Evolutionary conservation across 2,329 filamentous ascomycete species (phyloP).

Genomic region (Talaromyces atroroseus): DNA sequence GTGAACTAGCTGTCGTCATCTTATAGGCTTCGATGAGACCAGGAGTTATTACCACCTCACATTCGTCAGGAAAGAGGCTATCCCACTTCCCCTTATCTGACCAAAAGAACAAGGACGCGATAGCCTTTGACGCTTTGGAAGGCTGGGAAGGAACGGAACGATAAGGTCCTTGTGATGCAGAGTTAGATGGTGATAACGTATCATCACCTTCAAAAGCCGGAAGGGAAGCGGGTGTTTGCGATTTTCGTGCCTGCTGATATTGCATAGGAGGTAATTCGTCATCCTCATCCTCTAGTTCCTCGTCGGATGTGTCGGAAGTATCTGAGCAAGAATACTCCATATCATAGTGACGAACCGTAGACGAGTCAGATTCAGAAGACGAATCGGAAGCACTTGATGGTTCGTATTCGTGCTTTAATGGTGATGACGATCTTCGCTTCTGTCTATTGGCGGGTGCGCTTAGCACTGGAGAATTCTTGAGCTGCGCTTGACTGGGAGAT

Average conservation of each 20-base stretch:
- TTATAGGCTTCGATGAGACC: constrained; percentile 62
- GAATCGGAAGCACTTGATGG: constrained; percentile 69
- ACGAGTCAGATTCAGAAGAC: constrained; percentile 52
- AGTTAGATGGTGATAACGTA: constrained; percentile 73
- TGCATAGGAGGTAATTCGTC: constrained; percentile 31
- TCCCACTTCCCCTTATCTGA: constrained; percentile 60
- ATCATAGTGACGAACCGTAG: constrained; percentile 51
- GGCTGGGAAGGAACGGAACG: constrained; percentile 46
- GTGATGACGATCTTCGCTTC: constrained; percentile 76
- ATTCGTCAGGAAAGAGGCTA: constrained; percentile 56
- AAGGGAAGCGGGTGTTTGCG: constrained; percentile 33
- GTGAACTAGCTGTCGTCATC: constrained; percentile 44
- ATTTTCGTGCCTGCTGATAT: constrained; percentile 34
- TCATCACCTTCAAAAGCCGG: constrained; percentile 46
- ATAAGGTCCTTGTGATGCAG: constrained; percentile 70
- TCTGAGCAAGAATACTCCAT: constrained; percentile 43
- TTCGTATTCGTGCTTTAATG: constrained; percentile 93
- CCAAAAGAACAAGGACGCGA: constrained; percentile 60
- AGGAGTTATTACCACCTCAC: constrained; percentile 57
- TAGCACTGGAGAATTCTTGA: constrained; percentile 43
- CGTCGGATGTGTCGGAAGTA: constrained; percentile 48
- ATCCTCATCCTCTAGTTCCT: constrained; percentile 49
- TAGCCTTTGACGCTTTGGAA: constrained; percentile 48
- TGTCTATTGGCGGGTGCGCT: constrained; percentile 43
- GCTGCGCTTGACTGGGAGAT: constrained; percentile 46